Base-by-base conservation (phyloP, 495 filamentous ascomycete species). In the Jackrogersella multiformis region DNA sequence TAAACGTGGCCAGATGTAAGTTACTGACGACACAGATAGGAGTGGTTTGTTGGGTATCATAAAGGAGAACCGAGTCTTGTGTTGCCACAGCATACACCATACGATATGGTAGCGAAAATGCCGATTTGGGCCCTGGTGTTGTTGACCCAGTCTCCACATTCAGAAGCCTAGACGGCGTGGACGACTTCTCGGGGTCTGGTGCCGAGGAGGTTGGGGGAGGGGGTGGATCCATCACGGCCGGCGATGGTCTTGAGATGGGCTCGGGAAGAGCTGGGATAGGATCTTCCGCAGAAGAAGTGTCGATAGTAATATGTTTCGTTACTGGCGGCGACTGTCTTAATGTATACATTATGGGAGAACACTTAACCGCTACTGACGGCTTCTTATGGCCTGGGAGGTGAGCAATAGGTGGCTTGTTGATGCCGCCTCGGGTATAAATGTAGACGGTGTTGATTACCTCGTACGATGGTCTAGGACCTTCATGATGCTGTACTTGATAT, bases 351-450 rank as follows among this genome's bases (percentile, higher is more conserved):
- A 97, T 77, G 0, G 96, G 94, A 1, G 94, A 99, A 77, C 95
- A 99, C 74, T 90, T 90, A 44, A 99, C 92, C 3, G 92, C 96
- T 10, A 99, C 92, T 1, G 96, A 99, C 7, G 96, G 94, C 74
- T 99, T 99, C 82, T 97, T 99, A 71, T 97, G 94, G 1, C 95
- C 96, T 0, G 96, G 96, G 28, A 99, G 85, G 79, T 97, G 94
- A n/a, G 96, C 93, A 59, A 99, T 91, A 13, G 96, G 96, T 12
- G 96, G 93, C 74, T 94, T 97, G 77, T 97, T 98, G 70, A 99
- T 91, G 10, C 96, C 96, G 15, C 93, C 96, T 61, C 96, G 86
- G 0, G 94, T 97, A 74, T 99, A 99, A 45, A 99, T 92, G 77
- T 98, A 99, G 24, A 98, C 96, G 0, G 96, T 99, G 73, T 99